These are phyloP conservation scores for Pseudozyma sp. DNA, from an alignment of 1,284 basidiomycete species.

Conservation along the genomic window DNA sequence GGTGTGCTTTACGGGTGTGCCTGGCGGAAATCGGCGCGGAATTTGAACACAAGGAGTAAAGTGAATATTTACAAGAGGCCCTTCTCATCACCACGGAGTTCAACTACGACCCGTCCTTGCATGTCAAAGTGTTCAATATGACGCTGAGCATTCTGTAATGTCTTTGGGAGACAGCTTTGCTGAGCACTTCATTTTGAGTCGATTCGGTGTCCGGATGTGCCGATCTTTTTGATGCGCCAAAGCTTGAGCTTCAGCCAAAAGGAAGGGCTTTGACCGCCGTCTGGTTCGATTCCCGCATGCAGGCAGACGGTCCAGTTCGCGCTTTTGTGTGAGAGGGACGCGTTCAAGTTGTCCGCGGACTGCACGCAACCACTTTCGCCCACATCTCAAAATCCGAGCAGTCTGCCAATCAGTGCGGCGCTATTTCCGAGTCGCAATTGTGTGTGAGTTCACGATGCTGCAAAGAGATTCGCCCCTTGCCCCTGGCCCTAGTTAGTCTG, in stretches of 20 bases:
- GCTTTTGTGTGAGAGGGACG: background rate
- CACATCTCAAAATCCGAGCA: background rate
- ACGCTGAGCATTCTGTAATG: too few species aligned
- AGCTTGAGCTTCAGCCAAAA: background rate
- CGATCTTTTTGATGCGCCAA: too few species aligned
- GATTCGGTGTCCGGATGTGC: too few species aligned
- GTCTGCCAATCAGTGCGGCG: conserved; percentile 16
- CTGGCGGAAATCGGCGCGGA: conserved; percentile 2
- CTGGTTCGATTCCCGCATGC: conserved; percentile 5
- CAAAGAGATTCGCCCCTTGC: background rate
- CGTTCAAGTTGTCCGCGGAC: conserved; percentile 13
- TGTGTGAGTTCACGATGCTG: background rate
- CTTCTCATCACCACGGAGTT: background rate
- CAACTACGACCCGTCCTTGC: too few species aligned
- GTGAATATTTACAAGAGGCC: background rate
- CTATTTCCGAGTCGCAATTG: conserved; percentile 14
- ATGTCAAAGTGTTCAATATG: too few species aligned
- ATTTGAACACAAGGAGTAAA: too few species aligned
- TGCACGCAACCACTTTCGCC: background rate
- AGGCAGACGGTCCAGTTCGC: background rate
- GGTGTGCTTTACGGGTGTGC: background rate
- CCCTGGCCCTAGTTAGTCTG: background rate
- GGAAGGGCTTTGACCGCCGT: background rate
- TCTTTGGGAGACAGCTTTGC: too few species aligned
- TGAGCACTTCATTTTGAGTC: too few species aligned